These are phyloP conservation scores for Samsoniella hepiali DNA, from an alignment of 2,329 filamentous ascomycete genomes.

Conservation along the genomic window DNA sequence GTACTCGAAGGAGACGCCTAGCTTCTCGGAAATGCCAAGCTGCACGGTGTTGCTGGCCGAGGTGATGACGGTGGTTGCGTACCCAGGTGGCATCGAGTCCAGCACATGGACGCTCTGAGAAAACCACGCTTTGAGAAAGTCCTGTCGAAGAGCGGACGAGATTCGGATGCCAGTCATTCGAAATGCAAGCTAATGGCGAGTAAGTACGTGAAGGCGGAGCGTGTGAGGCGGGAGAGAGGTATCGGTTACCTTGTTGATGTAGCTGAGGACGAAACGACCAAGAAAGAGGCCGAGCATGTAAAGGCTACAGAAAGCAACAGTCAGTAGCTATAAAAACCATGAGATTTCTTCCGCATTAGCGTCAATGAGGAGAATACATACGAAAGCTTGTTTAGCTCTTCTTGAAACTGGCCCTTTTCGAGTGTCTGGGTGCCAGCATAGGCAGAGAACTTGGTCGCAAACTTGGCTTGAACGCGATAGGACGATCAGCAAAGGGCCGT, in stretches of 20 bases:
- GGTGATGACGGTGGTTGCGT: constrained; percentile 61
- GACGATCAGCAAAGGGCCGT: neutral
- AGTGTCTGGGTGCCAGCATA: constrained; percentile 7
- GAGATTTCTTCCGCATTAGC: constrained; percentile 31
- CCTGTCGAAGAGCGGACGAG: constrained; percentile 58
- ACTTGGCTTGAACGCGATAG: constrained; percentile 42
- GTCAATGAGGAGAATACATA: neutral
- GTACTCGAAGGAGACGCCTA: constrained; percentile 57
- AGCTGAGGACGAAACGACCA: constrained; percentile 61
- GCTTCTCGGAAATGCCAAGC: constrained; percentile 61
- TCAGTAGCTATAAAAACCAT: no score
- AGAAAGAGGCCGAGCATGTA: constrained; percentile 71
- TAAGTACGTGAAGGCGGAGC: neutral
- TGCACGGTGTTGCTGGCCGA: constrained; percentile 62
- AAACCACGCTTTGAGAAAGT: constrained; percentile 63
- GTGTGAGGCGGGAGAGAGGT: neutral
- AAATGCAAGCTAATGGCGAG: constrained; percentile 48
- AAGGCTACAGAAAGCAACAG: no score
- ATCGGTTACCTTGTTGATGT: constrained; percentile 50
- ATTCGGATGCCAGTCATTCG: constrained; percentile 61
- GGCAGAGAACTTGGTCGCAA: constrained; percentile 36
- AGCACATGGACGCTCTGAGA: constrained; percentile 64
- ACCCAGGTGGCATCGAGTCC: constrained; percentile 61
- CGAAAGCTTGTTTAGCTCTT: neutral
- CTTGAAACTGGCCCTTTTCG: neutral